These are phyloP conservation scores for Halophytophthora polymorphica DNA, from an alignment of 352 stramenopile species.

Conservation along the genomic window DNA sequence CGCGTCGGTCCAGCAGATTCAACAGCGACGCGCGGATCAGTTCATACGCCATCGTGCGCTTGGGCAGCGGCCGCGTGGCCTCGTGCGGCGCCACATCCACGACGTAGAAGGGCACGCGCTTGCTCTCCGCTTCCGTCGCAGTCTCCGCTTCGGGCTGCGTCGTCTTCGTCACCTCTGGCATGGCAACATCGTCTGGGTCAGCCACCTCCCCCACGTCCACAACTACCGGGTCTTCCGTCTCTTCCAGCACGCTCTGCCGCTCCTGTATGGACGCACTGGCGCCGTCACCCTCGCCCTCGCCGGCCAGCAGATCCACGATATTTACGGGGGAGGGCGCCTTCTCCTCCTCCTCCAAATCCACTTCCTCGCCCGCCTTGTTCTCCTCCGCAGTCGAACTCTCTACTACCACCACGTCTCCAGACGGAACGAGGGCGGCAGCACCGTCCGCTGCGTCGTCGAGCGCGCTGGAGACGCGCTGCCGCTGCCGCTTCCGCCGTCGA, in stretches of 20 bases:
- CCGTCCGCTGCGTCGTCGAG: slow-evolving; percentile 2
- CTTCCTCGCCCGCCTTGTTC: slow-evolving; percentile 11
- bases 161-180: background rate
- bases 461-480: too few species aligned
- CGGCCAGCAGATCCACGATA: slow-evolving; percentile 29
- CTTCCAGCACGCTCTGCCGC: slow-evolving; percentile 24
- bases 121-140: slow-evolving; percentile 1
- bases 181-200: slow-evolving; percentile 6
- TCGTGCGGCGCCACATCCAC: slow-evolving; percentile 33
- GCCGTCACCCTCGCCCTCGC: slow-evolving; percentile 2
- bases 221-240: slow-evolving; percentile 26
- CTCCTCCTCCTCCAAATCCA: slow-evolving; percentile 11
- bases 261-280: background rate
- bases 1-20: slow-evolving; percentile 46
- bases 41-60: slow-evolving; percentile 50
- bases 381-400: slow-evolving; percentile 9
- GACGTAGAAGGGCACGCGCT: slow-evolving; percentile 40
- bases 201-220: slow-evolving; percentile 26
- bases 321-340: slow-evolving; percentile 20
- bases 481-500: slow-evolving; percentile 20
- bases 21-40: slow-evolving; percentile 51
- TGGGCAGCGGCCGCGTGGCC: slow-evolving; percentile 37
- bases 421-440: slow-evolving; percentile 11
- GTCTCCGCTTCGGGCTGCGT: background rate
- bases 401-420: slow-evolving; percentile 13